These are phyloP conservation scores for Blepharisma undulans DNA, from an alignment of 169 alveolate genomes.

Conservation along the genomic window DNA sequence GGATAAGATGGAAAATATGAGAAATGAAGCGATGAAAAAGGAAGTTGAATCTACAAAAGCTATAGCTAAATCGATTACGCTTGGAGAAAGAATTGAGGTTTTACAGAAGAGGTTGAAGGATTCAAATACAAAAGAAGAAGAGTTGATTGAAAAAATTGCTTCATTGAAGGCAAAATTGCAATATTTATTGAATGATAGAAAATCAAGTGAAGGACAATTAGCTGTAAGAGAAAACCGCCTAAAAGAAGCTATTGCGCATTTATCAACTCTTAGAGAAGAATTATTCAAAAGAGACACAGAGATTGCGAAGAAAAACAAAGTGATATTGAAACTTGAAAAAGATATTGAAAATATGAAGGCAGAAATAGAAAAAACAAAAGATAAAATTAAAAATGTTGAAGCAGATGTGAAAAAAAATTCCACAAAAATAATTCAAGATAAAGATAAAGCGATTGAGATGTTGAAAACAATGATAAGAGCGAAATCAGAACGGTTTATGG, in stretches of 20 bases:
- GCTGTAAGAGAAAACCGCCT: background rate
- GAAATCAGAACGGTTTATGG: background rate
- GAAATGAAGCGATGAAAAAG: background rate
- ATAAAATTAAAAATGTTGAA: background rate
- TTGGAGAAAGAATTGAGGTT: background rate
- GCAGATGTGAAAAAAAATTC: background rate
- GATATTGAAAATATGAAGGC: background rate
- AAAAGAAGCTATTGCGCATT: background rate
- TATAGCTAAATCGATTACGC: background rate
- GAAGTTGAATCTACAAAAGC: background rate
- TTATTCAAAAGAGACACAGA: conserved; percentile 22
- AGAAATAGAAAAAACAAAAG: background rate
- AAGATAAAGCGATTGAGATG: conserved; percentile 20
- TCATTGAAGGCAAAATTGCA: background rate
- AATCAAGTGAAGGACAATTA: background rate
- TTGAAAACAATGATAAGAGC: conserved; percentile 34
- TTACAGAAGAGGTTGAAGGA: background rate
- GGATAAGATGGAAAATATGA: background rate
- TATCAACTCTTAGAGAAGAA: background rate
- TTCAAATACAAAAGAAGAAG: background rate
- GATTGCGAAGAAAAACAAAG: background rate
- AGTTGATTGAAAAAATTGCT: background rate
- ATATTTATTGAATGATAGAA: background rate
- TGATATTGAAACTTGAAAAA: background rate
- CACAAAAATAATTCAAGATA: background rate